phyloP scores from a whole-genome alignment of 345 rosid species.

The Trapa incisa region DNA sequence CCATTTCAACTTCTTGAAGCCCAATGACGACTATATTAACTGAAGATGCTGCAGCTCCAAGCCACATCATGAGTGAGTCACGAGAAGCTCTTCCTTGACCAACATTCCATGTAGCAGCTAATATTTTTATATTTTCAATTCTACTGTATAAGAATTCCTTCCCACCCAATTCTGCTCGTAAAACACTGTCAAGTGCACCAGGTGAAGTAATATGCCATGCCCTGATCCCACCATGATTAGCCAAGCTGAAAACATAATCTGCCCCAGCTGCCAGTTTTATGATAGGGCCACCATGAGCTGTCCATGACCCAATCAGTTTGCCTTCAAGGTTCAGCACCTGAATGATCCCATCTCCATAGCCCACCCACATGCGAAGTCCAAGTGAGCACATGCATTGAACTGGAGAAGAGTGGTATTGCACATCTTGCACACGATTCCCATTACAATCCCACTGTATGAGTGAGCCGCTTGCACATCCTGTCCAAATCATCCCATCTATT shows the following conservation, averaged over 20 bases:
- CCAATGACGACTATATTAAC: slow-evolving; percentile 87
- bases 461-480: slow-evolving; percentile 64
- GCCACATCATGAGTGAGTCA: slow-evolving; percentile 69
- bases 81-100: slow-evolving; percentile 89
- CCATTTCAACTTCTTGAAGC: slow-evolving; percentile 96
- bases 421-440: slow-evolving; percentile 69
- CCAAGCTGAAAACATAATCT: slow-evolving; percentile 69
- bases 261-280: slow-evolving; percentile 57
- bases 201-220: slow-evolving; percentile 89
- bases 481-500: slow-evolving; percentile 71
- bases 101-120: slow-evolving; percentile 94
- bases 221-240: slow-evolving; percentile 82
- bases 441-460: slow-evolving; percentile 79
- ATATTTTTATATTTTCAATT: slow-evolving; percentile 42
- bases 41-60: slow-evolving; percentile 62
- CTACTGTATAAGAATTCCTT: slow-evolving; percentile 47
- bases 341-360: slow-evolving; percentile 70
- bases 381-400: slow-evolving; percentile 73
- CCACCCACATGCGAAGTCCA: slow-evolving; percentile 64
- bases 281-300: slow-evolving; percentile 68
- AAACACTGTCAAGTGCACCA: slow-evolving; percentile 51
- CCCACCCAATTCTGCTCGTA: slow-evolving; percentile 46
- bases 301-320: slow-evolving; percentile 58
- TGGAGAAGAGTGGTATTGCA: slow-evolving; percentile 43
- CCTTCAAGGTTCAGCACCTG: slow-evolving; percentile 80